Base-by-base conservation (phyloP, 345 rosid genomes). In the Noccaea caerulescens region DNA sequence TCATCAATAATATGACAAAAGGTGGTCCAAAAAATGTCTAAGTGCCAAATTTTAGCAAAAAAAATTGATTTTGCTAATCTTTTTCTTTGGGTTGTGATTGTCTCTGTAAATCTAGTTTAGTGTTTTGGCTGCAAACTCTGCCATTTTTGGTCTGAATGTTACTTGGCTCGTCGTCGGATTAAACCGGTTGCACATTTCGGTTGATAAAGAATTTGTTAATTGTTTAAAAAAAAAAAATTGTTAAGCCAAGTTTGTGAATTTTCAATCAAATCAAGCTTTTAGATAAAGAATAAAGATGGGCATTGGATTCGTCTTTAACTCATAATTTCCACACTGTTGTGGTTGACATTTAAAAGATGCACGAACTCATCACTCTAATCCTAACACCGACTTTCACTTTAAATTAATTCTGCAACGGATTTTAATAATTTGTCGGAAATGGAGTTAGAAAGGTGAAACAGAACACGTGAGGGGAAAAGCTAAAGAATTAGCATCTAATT, bases 331-430 rank as follows among this genome's bases (percentile, higher is more conserved):
- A 59, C 20, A 67, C 30, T 36, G 41, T 59, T 68, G 65, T 62
- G 33, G 70, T 53, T 68, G 73, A 68, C 73, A 75, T 67, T 34
- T 30, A 43, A 44, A 75, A 60, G 69, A 44, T 68, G 57, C 78
- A 68, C 49, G 73, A 60, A 75, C 69, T 58, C 43, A 68, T 18
- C 68, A 67, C 33, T 60, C 20, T 14, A 53, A 3, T 42, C 57
- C 37, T 36, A 44, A 60, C 30, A 67, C 78, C 69, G 69, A 75
- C 63, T 75, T 53, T 33, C 1, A 59, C 63, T 67, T 73, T 61
- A 0, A 38, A 42, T 9, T 49, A 66, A 3, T 51, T 49, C 54
- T 65, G 65, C 30, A 56, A 53, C 27, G 10, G 36, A 14, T 53
- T 46, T 51, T 51, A 16, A 18, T 50, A 69, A 39, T 14, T 43